Base-by-base conservation (phyloP, 2,329 filamentous ascomycete genomes). In the Zymoseptoria tritici region DNA sequence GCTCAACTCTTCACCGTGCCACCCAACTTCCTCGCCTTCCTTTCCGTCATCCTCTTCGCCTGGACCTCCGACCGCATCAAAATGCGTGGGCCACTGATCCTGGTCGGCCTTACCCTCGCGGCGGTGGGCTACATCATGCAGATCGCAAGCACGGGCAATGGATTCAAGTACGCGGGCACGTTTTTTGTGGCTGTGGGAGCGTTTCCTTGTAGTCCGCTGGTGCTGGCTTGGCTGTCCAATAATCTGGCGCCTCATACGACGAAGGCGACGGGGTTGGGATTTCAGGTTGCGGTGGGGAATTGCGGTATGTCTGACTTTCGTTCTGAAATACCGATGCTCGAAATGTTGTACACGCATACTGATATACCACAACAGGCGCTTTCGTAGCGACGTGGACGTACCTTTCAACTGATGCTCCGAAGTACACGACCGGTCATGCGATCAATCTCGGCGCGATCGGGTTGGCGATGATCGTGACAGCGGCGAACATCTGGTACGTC, bases 331-430 rank as follows among this genome's bases (percentile, higher is more conserved):
- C n/a, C 9, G 21, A 16, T 13, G n/a, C 22, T 2, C 11, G n/a
- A 19, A 19, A 13, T 5, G 11, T 19, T 42, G 21, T 9, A 29
- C 24, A 16, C 42, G 51, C 8, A 31, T 52, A 5, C 16, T 54
- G 51, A 54, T 29, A 36, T 50, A 11, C 6, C 16, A n/a, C 13
- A 4, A 46, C 24, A 61, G 60, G 75, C 8, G 76, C 77, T 8
- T 79, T 80, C 57, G 71, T 78, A 8, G 77, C 75, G 2, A 76
- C 78, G 0, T 79, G 78, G 57, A 76, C 76, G 20, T 79, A 78
- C 62, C 68, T 80, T 3, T 65, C 69, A n/a, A 64, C 71, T 58
- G 77, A 79, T 66, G 74, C 72, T 67, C 75, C 76, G 1, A 62
- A 72, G 13, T 78, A 77, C 57, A 68, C 63, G 5, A 71, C 73